Evolutionary conservation across 1,284 basidiomycete genomes (phyloP).

Genomic region (Marasmius sp.): DNA sequence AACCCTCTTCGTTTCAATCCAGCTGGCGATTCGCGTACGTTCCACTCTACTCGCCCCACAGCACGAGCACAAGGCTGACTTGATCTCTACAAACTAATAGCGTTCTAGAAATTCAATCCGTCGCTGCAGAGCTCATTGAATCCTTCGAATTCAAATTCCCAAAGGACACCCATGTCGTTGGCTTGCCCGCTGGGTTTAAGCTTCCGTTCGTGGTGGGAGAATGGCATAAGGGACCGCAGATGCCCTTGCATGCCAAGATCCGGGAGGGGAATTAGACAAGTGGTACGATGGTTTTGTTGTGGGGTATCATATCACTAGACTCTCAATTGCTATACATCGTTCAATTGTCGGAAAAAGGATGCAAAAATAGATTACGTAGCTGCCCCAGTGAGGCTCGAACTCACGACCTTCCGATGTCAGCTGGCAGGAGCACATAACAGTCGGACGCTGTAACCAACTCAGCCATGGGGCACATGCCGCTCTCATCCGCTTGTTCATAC

Average conservation of each 20-base stretch:
- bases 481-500: too few relatives aligned
- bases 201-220: constrained; percentile 21
- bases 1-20: background rate
- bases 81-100: too few relatives aligned
- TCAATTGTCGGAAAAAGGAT: too few relatives aligned
- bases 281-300: too few relatives aligned
- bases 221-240: constrained; percentile 16
- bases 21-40: constrained; percentile 24
- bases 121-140: constrained; percentile 22
- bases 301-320: too few relatives aligned
- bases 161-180: constrained; percentile 17
- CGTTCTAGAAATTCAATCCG: constrained; percentile 24
- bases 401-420: constrained; percentile 69
- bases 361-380: too few relatives aligned
- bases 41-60: background rate
- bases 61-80: too few relatives aligned
- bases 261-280: background rate
- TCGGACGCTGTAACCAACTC: constrained; percentile 83
- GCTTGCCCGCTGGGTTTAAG: constrained; percentile 21
- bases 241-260: constrained; percentile 10
- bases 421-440: constrained; percentile 51
- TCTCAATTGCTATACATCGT: background rate
- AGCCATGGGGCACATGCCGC: constrained; percentile 81
- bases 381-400: constrained; percentile 76
- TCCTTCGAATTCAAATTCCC: constrained; percentile 22